Evolutionary conservation across 495 filamentous ascomycete species (phyloP).

Genomic region (Trichocladium uniseriatum): DNA sequence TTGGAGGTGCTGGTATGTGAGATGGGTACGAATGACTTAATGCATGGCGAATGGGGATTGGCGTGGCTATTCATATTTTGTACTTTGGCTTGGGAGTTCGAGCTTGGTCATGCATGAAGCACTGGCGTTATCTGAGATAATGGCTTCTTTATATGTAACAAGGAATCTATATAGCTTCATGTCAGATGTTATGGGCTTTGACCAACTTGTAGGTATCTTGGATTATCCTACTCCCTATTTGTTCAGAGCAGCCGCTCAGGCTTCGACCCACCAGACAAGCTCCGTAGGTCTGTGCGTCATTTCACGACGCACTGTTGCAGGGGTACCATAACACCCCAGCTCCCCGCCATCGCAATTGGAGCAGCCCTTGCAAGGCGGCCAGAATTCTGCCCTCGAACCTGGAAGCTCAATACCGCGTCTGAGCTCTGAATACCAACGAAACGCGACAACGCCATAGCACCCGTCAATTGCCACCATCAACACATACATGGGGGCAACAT

Average conservation of each 20-base stretch:
- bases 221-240: too few relatives aligned
- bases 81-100: conserved; percentile 3
- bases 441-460: conserved; percentile 14
- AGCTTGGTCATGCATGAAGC: conserved; percentile 5
- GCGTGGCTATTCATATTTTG: not conserved
- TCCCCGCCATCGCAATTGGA: conserved; percentile 10
- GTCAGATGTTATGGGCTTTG: not conserved
- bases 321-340: not conserved
- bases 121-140: conserved; percentile 2
- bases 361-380: conserved; percentile 15
- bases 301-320: not conserved
- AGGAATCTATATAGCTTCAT: not conserved
- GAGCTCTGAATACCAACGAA: conserved; percentile 7
- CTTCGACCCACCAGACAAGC: not conserved
- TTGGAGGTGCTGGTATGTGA: not conserved
- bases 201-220: too few relatives aligned
- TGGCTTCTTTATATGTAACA: not conserved
- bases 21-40: not conserved
- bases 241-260: too few relatives aligned
- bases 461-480: conserved; percentile 15
- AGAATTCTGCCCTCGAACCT: conserved; percentile 19
- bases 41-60: not conserved
- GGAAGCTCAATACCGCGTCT: conserved; percentile 17
- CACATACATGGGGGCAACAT: conserved; percentile 34
- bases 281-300: not conserved